A percentile compares a stretch with the other conserved stretches of the same genome.
phyloP scores from a whole-genome alignment of 495 filamentous ascomycete species.

The Corynascus novoguineensis region DNA sequence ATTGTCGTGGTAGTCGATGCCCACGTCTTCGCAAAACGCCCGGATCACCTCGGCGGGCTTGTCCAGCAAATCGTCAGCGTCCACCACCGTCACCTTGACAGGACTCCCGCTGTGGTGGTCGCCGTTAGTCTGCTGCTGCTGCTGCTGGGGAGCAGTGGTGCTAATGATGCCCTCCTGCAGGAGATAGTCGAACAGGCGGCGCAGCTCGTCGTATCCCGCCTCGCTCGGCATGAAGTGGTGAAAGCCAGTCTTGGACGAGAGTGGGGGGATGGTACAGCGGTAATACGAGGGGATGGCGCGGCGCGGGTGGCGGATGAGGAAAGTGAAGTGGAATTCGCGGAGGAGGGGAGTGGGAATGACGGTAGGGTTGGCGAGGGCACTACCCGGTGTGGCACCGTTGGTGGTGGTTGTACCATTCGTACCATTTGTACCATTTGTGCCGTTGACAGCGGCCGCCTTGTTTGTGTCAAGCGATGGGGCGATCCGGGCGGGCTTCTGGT shows the following conservation, averaged over 20 bases:
- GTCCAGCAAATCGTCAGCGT: slow-evolving; percentile 91
- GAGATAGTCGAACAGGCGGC: slow-evolving; percentile 79
- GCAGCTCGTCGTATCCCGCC: slow-evolving; percentile 84
- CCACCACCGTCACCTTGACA: slow-evolving; percentile 72
- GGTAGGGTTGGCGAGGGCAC: slow-evolving; percentile 60
- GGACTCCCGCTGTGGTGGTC: slow-evolving; percentile 9
- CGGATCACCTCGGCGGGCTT: slow-evolving; percentile 65
- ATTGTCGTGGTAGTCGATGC: slow-evolving; percentile 58
- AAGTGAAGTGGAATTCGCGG: slow-evolving; percentile 82
- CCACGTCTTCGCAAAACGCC: slow-evolving; percentile 72
- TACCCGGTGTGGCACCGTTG: slow-evolving; percentile 55
- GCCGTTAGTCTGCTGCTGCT: slow-evolving; percentile 1
- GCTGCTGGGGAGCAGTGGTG: slow-evolving; percentile 23
- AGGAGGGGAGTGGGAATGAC: slow-evolving; percentile 68
- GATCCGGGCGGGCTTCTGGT: slow-evolving; percentile 57
- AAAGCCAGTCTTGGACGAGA: slow-evolving; percentile 77
- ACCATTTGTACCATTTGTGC: too few species aligned
- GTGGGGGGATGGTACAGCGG: slow-evolving; percentile 89
- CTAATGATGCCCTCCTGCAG: slow-evolving; percentile 56
- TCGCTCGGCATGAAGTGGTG: slow-evolving; percentile 76
- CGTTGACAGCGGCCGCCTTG: too few species aligned
- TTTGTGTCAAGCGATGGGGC: slow-evolving; percentile 64
- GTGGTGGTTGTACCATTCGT: slow-evolving; percentile 9
- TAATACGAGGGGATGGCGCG: slow-evolving; percentile 85
- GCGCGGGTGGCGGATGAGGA: slow-evolving; percentile 91